These are phyloP conservation scores for Aspergillus caelatus DNA, from an alignment of 2,329 filamentous ascomycete species.

Conservation along the genomic window DNA sequence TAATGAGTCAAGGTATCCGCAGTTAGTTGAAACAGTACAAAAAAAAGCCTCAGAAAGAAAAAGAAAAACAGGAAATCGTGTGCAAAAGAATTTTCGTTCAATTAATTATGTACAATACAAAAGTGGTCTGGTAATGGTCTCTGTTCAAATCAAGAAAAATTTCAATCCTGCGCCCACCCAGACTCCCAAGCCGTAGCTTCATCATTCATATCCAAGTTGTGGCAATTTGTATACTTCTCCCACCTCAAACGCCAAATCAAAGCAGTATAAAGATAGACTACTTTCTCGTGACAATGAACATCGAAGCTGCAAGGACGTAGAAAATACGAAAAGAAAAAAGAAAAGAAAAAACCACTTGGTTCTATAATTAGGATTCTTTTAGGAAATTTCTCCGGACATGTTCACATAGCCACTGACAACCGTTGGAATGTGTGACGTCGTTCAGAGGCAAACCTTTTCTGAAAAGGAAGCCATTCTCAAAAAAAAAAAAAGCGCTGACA, in stretches of 20 bases:
- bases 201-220: conserved; percentile 21
- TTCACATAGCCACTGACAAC: neutral
- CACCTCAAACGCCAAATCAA: conserved; percentile 18
- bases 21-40: neutral
- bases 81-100: conserved; percentile 11
- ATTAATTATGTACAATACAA: conserved; percentile 29
- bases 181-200: conserved; percentile 26
- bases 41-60: neutral
- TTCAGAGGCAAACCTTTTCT: neutral
- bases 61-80: neutral
- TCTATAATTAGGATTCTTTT: conserved; percentile 1
- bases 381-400: neutral
- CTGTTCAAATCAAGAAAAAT: conserved; percentile 16
- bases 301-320: neutral
- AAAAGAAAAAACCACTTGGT: neutral
- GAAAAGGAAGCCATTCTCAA: neutral
- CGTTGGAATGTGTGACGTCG: conserved; percentile 2
- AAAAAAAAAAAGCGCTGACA: conserved; percentile 11
- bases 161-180: conserved; percentile 10
- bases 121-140: conserved; percentile 24
- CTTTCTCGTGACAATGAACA: conserved; percentile 4
- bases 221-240: conserved; percentile 25
- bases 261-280: conserved; percentile 9
- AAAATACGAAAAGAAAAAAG: conserved; percentile 10
- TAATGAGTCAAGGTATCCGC: neutral